Base-by-base conservation (phyloP, 1,139 yeast genomes). In the Pneumocystis murina region DNA sequence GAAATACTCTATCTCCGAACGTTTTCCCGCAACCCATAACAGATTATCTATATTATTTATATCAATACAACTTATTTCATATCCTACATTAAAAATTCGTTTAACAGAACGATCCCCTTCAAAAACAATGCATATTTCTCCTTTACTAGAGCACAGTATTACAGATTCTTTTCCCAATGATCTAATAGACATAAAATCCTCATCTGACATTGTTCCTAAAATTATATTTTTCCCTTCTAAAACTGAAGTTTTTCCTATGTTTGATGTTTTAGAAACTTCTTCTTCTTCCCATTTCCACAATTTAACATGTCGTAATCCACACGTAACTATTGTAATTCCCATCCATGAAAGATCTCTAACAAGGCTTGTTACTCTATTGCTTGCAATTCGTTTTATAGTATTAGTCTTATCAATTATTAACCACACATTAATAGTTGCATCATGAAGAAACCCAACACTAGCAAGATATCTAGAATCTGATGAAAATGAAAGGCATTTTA, bases 381-480 rank as follows among this genome's bases (percentile, higher is more conserved):
- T 57, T n/a, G 59, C 35, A 17, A 57, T 5, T 17, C 40, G 39
- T 20, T 36, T 57, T 38, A 57, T 17, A 36, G 16, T 7, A 17
- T 17, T 17, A 17, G 54, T 17, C 14, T 41, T 41, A 7, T 41
- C 54, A 17, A 17, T 41, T 41, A 41, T 41, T 41, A 17, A 41
- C 54, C 54, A 41, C 1, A 35, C 24, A 7, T 57, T 35, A 57
- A 57, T 57, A 57, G 40, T 36, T 7, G 59, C 39, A 36, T 35
- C 59, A 57, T 57, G 40, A n/a, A 57, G 40, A 38, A 57, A 57
- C n/a, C 59, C 59, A 17, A 57, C 40, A 57, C 59, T 57, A n/a
- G 14, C 59, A 57, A 57, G 59, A 17, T 36, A 36, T 36, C 20
- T 57, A 7, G 39, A 36, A 57, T 38, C 39, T 8, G 24, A 38